phyloP scores from a whole-genome alignment of 805 yeast species.

The Suhomyces emberorum region DNA sequence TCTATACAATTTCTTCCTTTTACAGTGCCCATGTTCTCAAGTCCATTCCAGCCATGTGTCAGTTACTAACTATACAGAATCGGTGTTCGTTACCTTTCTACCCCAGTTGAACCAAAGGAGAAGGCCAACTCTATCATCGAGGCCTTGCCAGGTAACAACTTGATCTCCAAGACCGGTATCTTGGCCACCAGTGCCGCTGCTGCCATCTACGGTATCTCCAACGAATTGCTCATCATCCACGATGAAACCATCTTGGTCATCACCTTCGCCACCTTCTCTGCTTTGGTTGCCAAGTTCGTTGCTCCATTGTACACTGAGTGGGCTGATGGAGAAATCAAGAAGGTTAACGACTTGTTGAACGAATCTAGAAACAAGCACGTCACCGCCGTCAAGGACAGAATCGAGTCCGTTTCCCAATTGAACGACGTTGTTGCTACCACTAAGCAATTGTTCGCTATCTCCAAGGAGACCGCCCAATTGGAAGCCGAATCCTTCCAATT shows the following conservation, averaged over 20 bases:
- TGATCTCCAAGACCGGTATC: constrained; percentile 88
- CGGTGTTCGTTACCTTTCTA: constrained; percentile 64
- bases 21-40: no score
- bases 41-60: no score
- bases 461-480: constrained; percentile 93
- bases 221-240: constrained; percentile 87
- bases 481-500: constrained; percentile 93
- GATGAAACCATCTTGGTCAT: constrained; percentile 87
- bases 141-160: constrained; percentile 88
- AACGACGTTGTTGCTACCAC: constrained; percentile 91
- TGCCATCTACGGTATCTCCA: constrained; percentile 88
- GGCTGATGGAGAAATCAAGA: constrained; percentile 83
- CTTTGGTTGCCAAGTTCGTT: constrained; percentile 75
- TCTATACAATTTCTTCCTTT: no score
- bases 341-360: constrained; percentile 78
- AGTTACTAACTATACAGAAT: constrained; percentile 40
- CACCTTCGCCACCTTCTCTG: constrained; percentile 75
- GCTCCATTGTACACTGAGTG: constrained; percentile 95
- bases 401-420: constrained; percentile 80
- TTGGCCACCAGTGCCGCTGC: constrained; percentile 95
- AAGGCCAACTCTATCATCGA: constrained; percentile 88
- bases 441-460: constrained; percentile 85
- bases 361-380: constrained; percentile 88
- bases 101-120: constrained; percentile 77
- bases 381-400: constrained; percentile 89